Evolutionary conservation across 805 yeast species (phyloP).

Genomic region (Lipomyces kockii): DNA sequence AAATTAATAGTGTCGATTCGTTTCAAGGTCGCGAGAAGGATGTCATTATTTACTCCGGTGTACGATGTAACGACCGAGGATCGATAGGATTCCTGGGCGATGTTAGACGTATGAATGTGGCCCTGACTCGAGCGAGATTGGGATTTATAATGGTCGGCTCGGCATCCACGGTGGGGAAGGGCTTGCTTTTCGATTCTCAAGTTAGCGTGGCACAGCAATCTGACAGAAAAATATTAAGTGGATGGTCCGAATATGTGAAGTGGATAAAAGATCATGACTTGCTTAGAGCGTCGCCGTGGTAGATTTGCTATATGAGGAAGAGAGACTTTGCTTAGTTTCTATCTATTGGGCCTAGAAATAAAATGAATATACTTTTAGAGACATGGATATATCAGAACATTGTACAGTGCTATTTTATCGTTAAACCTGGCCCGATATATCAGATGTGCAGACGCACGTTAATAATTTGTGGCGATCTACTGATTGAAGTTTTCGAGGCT

Average conservation of each 20-base stretch:
- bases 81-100: constrained; percentile 83
- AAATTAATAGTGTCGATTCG: constrained; percentile 94
- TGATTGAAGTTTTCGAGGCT: too few species aligned
- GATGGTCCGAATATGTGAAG: not conserved
- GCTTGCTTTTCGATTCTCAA: not conserved
- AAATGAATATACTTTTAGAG: too few species aligned
- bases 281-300: not conserved
- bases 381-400: not conserved
- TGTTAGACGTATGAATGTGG: constrained; percentile 95
- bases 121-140: constrained; percentile 80
- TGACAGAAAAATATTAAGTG: not conserved
- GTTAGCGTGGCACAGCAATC: not conserved
- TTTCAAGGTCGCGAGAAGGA: constrained; percentile 98
- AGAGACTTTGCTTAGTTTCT: too few species aligned
- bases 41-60: constrained; percentile 76
- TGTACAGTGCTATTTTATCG: too few species aligned
- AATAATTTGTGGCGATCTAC: too few species aligned
- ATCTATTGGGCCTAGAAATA: too few species aligned
- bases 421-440: too few species aligned
- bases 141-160: constrained; percentile 35
- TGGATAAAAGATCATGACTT: not conserved
- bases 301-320: not conserved
- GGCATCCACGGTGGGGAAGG: not conserved
- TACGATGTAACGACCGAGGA: constrained; percentile 61
- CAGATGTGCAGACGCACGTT: too few species aligned